Evolutionary conservation across 768 basidiomycete species (phyloP), one percentile per base, ranked within the genome.

Genomic region (Infundibulicybe gibba): DNA sequence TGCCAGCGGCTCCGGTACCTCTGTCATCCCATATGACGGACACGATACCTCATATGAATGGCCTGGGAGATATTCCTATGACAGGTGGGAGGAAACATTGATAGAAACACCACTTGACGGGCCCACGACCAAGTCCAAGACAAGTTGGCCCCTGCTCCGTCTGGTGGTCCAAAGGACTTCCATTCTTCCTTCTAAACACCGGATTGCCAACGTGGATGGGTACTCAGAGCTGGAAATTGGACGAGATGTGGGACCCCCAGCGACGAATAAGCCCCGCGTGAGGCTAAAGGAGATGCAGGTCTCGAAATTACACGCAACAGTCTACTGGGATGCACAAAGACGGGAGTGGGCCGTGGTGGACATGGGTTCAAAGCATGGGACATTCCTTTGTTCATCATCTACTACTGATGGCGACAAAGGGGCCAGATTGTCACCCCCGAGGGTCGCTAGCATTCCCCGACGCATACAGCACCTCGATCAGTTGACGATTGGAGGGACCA

Each of bases 341-440:
- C 60, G 65, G 12, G 76, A 79, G 48, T 92, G 89, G 89, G 75
- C 77, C 2, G 66, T 88, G 25, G 87, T 90, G 9, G 90, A 93
- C 60, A 87, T 87, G 83, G 90, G 87, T 9, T 88, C 86, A 44
- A 85, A 82, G 62, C 90, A 93, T 53, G 90, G 90, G 3, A 91
- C 90, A 0, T 91, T 83, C 60, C 46, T 88, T 48, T 65, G 61
- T 38, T 54, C 63, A n/a, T 64, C 61, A 21, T 52, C 58, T 15
- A 50, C 59, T 30, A 39, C 62, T 33, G 49, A 53, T 13, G 48
- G 56, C 31, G 58, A 59, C 19, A 32, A 57, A 43, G 77, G 78
- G 14, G 52, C 60, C 40, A 76, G 87, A 40, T 67, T 91, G 40
- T 90, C 88, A 30, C 75, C 78, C 34, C 61, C 83, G 32, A 77